Percentiles rank a stretch among this genome's conserved stretches.
Evolutionary conservation across 352 stramenopile species (phyloP).

Genomic region (Phytopythium cucurbitacearum): DNA sequence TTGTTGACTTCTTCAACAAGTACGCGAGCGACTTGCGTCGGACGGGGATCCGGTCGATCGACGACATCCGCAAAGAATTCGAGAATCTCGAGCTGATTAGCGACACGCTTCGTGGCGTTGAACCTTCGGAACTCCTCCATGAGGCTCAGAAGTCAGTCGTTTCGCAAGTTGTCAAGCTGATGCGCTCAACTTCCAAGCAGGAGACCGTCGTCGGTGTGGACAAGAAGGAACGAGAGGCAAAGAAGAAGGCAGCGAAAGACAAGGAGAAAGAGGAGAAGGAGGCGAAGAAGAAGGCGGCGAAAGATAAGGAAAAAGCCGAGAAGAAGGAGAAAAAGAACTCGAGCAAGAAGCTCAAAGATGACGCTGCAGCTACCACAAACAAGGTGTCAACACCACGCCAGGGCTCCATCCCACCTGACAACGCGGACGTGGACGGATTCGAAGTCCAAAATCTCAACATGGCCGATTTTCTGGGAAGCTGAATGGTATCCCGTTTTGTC

Average conservation of each 20-base stretch:
- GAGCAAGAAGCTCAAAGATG: conserved; percentile 11
- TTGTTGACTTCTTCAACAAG: conserved; percentile 69
- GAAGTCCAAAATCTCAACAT: conserved; percentile 77
- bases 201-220: conserved; percentile 27
- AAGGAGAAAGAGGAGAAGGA: conserved; percentile 36
- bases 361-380: conserved; percentile 2
- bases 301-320: conserved; percentile 16
- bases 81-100: conserved; percentile 40
- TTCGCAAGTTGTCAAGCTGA: conserved; percentile 56
- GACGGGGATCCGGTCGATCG: conserved; percentile 56
- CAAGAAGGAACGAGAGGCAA: conserved; percentile 37
- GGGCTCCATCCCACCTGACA: conserved; percentile 31
- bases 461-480: conserved; percentile 57
- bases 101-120: conserved; percentile 29
- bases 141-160: conserved; percentile 27
- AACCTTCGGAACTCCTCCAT: conserved; percentile 19
- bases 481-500: conserved; percentile 2
- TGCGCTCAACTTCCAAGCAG: conserved; percentile 57
- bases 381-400: conserved; percentile 34
- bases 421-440: conserved; percentile 46
- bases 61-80: conserved; percentile 72
- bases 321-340: conserved; percentile 26
- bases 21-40: conserved; percentile 62
- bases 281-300: conserved; percentile 26
- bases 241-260: conserved; percentile 39